phyloP scores from a whole-genome alignment of 2,329 filamentous ascomycete genomes.

The Blastomyces parvus region DNA sequence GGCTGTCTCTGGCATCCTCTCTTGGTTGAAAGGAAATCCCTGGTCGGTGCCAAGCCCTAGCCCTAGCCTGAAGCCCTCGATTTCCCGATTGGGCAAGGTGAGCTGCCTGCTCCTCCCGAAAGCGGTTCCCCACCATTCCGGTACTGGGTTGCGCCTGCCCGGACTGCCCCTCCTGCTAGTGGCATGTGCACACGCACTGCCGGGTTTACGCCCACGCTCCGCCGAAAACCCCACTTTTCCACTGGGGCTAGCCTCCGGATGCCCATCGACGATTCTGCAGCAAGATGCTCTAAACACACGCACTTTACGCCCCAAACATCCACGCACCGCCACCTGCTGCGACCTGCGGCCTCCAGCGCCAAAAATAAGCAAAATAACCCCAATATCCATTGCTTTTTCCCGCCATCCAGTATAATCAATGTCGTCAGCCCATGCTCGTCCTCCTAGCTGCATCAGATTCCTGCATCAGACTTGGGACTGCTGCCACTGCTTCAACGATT shows the following conservation, averaged over 20 bases:
- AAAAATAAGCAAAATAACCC: not conserved
- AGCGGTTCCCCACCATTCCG: not conserved
- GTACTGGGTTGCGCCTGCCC: not conserved
- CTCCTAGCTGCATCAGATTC: not conserved
- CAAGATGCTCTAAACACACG: not conserved
- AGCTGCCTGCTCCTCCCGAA: not conserved
- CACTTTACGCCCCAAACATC: not conserved
- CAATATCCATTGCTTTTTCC: not conserved
- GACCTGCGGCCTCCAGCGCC: too few relatives aligned
- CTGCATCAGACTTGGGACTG: not conserved
- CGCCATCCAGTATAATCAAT: not conserved
- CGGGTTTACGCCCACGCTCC: not conserved
- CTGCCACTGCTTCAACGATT: not conserved
- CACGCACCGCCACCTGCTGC: not conserved
- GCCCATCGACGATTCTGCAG: not conserved
- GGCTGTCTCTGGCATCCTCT: not conserved
- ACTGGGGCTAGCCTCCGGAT: too few relatives aligned
- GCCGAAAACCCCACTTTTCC: not conserved
- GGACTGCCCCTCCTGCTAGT: not conserved
- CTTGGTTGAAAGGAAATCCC: not conserved
- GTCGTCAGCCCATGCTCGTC: not conserved
- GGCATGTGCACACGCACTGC: not conserved
- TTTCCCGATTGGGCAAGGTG: not conserved
- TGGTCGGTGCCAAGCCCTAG: not conserved
- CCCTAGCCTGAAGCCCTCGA: not conserved